Percentiles rank a stretch among this genome's conserved stretches.
phyloP scores from a whole-genome alignment of 495 filamentous ascomycete species.

The Paragyromitra xinjiangensis region DNA sequence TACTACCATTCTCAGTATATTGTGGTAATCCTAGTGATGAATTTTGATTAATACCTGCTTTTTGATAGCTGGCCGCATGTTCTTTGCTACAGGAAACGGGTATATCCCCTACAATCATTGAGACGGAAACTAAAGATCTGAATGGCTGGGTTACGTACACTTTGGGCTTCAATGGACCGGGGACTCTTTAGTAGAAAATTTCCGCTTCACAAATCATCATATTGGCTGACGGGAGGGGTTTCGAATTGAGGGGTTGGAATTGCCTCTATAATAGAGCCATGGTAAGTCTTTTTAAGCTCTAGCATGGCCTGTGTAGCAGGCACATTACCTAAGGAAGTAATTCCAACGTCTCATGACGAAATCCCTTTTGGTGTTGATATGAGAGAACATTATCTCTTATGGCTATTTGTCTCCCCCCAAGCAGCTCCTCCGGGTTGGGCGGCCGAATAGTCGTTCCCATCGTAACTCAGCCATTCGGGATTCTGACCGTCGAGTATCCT shows the following conservation, averaged over 20 bases:
- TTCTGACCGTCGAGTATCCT: background rate
- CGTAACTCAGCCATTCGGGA: background rate
- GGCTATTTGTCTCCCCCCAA: background rate
- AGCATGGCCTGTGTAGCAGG: too few relatives aligned
- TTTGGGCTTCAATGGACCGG: background rate
- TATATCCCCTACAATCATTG: constrained; percentile 12
- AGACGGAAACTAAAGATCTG: background rate
- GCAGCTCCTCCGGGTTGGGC: background rate
- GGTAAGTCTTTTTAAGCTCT: too few relatives aligned
- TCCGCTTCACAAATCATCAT: background rate
- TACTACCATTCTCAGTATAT: background rate
- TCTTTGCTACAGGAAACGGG: constrained; percentile 63
- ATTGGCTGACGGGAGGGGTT: background rate
- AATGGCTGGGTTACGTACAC: background rate
- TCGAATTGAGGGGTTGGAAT: background rate
- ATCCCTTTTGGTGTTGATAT: background rate
- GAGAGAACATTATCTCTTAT: background rate
- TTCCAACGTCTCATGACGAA: background rate
- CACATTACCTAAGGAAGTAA: too few relatives aligned
- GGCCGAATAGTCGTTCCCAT: background rate
- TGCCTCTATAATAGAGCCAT: background rate
- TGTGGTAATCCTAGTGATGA: background rate
- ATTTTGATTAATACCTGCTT: constrained; percentile 19
- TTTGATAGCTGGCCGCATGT: constrained; percentile 59
- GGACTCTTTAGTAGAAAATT: background rate